Evolutionary conservation across 1,284 basidiomycete genomes (phyloP).

Genomic region (Cutaneotrichosporon dermatis): DNA sequence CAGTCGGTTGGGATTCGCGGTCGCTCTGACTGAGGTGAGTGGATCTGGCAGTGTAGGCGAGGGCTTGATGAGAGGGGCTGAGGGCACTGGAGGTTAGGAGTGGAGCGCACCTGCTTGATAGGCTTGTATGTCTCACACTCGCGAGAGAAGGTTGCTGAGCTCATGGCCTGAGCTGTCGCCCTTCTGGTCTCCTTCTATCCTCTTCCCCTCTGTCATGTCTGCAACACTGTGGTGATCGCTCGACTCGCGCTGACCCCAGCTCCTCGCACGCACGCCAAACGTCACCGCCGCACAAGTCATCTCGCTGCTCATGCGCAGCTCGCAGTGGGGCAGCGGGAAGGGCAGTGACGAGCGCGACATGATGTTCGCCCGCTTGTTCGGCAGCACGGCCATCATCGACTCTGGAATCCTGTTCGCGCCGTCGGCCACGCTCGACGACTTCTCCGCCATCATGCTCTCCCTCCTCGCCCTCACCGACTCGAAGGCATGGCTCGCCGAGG

Average conservation of each 20-base stretch:
- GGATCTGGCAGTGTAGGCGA: background rate
- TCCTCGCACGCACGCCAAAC: conserved; percentile 72
- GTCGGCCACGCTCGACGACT: conserved; percentile 59
- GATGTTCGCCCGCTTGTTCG: conserved; percentile 88
- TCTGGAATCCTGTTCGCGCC: conserved; percentile 70
- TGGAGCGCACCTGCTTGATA: no score
- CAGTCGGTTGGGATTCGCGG: conserved; percentile 88
- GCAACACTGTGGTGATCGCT: no score
- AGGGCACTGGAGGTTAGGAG: no score
- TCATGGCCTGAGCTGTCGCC: no score
- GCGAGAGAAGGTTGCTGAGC: no score
- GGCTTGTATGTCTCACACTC: no score
- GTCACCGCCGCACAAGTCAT: conserved; percentile 72
- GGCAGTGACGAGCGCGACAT: conserved; percentile 89
- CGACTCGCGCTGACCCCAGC: conserved; percentile 50
- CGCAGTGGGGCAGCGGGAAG: conserved; percentile 64
- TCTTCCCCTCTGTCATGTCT: no score
- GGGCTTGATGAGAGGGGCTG: no score
- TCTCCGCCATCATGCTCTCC: conserved; percentile 60
- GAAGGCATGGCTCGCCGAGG: conserved; percentile 89
- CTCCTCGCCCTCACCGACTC: conserved; percentile 69
- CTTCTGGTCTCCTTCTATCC: no score
- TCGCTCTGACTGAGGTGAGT: conserved; percentile 87
- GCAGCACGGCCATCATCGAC: conserved; percentile 72
- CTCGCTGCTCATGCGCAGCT: conserved; percentile 65